These are phyloP conservation scores for Thecaphora thlaspeos DNA, from an alignment of 1,284 basidiomycete genomes.

Conservation along the genomic window DNA sequence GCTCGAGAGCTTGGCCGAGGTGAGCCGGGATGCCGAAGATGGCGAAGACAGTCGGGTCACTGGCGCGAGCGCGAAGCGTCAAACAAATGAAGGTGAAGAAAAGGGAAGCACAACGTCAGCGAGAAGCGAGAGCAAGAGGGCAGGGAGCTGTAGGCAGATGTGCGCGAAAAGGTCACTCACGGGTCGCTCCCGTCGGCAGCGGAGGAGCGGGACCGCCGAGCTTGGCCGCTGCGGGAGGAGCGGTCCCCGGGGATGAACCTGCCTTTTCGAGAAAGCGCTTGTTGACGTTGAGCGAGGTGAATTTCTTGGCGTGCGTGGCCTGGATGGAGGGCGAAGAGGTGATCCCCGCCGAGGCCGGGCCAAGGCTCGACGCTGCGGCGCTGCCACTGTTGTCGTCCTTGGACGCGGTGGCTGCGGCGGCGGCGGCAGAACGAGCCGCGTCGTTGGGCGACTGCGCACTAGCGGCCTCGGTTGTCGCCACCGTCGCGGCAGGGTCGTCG, in stretches of 20 bases:
- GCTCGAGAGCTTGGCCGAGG: conserved; percentile 36
- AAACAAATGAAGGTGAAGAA: too few species aligned
- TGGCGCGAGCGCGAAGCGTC: not conserved
- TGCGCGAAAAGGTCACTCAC: not conserved
- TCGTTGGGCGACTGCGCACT: too few species aligned
- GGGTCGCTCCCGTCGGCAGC: conserved; percentile 3
- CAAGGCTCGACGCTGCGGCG: not conserved
- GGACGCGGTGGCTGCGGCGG: not conserved
- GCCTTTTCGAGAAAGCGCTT: conserved; percentile 55
- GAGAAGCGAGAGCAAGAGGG: too few species aligned
- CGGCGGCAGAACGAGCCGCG: too few species aligned
- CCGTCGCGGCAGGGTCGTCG: too few species aligned
- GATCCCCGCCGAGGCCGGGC: not conserved
- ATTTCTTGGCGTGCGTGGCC: conserved; percentile 34
- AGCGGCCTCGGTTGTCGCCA: too few species aligned
- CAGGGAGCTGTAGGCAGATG: too few species aligned
- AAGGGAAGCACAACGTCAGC: not conserved
- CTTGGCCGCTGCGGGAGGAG: conserved; percentile 19
- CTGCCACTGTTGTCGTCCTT: not conserved
- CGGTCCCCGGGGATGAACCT: conserved; percentile 17
- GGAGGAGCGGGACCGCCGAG: conserved; percentile 22
- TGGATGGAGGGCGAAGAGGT: not conserved
- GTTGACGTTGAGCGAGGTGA: conserved; percentile 54
- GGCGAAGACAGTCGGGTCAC: conserved; percentile 30
- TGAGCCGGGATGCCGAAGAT: conserved; percentile 22